Base-by-base conservation (phyloP, 805 yeast genomes). In the Wickerhamomyces canadensis region DNA sequence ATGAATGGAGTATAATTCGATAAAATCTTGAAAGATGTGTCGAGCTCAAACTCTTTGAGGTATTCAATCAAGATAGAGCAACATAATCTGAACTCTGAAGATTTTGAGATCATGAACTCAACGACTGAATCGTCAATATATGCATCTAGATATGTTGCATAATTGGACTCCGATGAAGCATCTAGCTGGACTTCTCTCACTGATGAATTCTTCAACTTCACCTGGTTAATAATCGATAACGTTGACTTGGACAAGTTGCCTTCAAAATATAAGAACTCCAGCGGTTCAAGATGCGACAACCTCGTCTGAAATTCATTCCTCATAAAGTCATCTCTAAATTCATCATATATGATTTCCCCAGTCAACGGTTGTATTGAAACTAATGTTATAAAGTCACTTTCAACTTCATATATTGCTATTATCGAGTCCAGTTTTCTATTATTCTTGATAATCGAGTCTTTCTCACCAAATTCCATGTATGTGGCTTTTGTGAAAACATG, bases 401-500 rank as follows among this genome's bases (percentile, higher is more conserved):
- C 37, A 14, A 42, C 29, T 40, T 69, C 73, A 33, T 59, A 48
- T 4, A 79, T 44, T 29, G 75, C 60, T n/a, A 74, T 46, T 13
- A 78, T 67, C 36, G 72, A 77, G 38, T 65, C 64, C 0, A 71
- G 66, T 15, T 50, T 44, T 21, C 58, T 63, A 31, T 56, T 61
- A 7, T 49, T 42, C 7, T 39, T 46, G 9, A 34, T 49, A n/a
- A 54, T 62, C 28, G 43, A 43, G 1, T 37, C 41, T 9, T 43
- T 51, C 10, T 54, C 62, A 34, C 72, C 73, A 39, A 73, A 80
- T 36, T 80, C 89, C 46, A 86, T 73, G 60, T 81, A 86, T 0
- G 98, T 89, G 0, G 94, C 96, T 35, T 73, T 72, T 0, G 97
- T 86, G 54, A 80, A 86, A 0, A 86, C 78, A 8, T 78, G 74